Evolutionary conservation across 805 yeast genomes (phyloP).

Genomic region (Candida vartiovaarae): DNA sequence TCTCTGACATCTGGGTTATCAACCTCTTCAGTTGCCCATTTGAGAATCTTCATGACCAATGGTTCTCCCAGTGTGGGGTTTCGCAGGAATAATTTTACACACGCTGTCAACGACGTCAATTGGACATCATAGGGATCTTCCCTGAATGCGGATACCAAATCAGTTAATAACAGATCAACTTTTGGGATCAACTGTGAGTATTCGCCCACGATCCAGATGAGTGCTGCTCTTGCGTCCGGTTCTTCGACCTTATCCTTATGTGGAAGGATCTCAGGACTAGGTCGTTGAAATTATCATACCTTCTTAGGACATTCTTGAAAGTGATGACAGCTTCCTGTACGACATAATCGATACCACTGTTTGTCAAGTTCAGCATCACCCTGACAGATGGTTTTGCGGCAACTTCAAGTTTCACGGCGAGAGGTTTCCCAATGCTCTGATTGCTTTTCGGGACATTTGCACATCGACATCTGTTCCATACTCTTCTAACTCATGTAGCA

Average conservation of each 20-base stretch:
- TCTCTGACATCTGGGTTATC: slow-evolving; percentile 85
- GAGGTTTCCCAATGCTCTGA: slow-evolving; percentile 82
- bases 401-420: slow-evolving; percentile 66
- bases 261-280: slow-evolving; percentile 35
- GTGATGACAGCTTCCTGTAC: slow-evolving; percentile 78
- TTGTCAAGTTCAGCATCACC: slow-evolving; percentile 49
- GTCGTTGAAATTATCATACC: slow-evolving; percentile 56
- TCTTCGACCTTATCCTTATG: slow-evolving; percentile 54
- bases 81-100: slow-evolving; percentile 58
- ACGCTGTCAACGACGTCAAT: slow-evolving; percentile 63
- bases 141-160: slow-evolving; percentile 38
- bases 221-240: slow-evolving; percentile 69
- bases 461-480: slow-evolving; percentile 85
- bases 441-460: slow-evolving; percentile 80
- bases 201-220: slow-evolving; percentile 82
- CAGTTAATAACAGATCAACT: slow-evolving; percentile 34
- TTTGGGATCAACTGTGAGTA: slow-evolving; percentile 44
- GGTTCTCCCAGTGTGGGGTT: slow-evolving; percentile 47
- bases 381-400: slow-evolving; percentile 61
- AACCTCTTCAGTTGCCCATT: slow-evolving; percentile 63
- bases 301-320: slow-evolving; percentile 66
- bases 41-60: slow-evolving; percentile 51
- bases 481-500: slow-evolving; percentile 71
- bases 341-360: slow-evolving; percentile 63
- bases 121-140: slow-evolving; percentile 74